These are phyloP conservation scores for Chlamydomonas eustigma DNA, from an alignment of 139 green algal genomes.

Conservation along the genomic window DNA sequence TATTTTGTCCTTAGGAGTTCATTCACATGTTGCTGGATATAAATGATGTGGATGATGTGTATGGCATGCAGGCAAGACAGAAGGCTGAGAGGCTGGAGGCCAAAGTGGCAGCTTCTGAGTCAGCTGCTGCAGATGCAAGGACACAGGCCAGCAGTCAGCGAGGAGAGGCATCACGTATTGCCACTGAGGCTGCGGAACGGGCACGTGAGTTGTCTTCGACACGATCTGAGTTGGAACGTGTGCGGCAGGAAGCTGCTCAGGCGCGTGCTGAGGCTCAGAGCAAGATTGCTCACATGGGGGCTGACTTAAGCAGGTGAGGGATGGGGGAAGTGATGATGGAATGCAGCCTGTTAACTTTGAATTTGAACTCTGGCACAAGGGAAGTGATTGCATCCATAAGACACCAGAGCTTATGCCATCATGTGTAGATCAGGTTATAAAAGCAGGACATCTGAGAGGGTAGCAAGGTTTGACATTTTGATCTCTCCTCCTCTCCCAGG, in stretches of 20 bases:
- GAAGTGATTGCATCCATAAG: no score
- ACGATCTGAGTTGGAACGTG: neutral
- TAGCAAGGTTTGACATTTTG: no score
- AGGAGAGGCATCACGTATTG: neutral
- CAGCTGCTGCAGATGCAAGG: neutral
- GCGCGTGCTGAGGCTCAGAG: neutral
- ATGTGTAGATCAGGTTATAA: no score
- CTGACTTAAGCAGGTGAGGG: neutral
- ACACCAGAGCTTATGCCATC: no score
- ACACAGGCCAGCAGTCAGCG: neutral
- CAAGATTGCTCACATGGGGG: neutral
- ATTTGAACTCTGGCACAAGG: no score
- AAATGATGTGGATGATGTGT: no score
- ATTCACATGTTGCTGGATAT: no score
- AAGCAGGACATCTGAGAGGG: no score
- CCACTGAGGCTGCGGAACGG: neutral
- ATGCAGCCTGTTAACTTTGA: no score
- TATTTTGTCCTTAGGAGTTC: no score
- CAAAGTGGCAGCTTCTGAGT: neutral
- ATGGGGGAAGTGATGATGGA: no score
- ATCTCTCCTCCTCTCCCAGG: no score
- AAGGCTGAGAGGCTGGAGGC: neutral
- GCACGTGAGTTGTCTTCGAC: neutral
- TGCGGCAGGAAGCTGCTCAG: neutral
- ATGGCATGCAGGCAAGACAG: neutral